These are phyloP conservation scores for Monilinia polystroma DNA, from an alignment of 2,329 filamentous ascomycete genomes.

Conservation along the genomic window DNA sequence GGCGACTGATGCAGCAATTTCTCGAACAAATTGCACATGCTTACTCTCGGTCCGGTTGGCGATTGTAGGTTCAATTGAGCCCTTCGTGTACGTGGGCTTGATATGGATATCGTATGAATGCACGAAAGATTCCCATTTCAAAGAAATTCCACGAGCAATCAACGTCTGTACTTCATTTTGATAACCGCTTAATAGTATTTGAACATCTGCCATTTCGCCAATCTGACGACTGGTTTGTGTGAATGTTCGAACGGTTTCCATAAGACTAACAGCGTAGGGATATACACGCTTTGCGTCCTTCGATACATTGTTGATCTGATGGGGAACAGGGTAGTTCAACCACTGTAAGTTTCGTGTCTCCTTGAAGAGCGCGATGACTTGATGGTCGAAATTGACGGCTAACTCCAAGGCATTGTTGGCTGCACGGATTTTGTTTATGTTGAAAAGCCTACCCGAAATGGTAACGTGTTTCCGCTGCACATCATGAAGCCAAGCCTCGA, in stretches of 20 bases:
- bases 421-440: conserved; percentile 83
- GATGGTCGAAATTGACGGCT: conserved; percentile 92
- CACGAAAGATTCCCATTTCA: conserved; percentile 97
- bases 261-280: conserved; percentile 93
- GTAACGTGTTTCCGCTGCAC: conserved; percentile 85
- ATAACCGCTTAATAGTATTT: conserved; percentile 85
- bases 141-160: conserved; percentile 80
- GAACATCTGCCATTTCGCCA: conserved; percentile 79
- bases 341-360: conserved; percentile 95
- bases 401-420: conserved; percentile 86
- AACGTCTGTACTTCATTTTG: conserved; percentile 84
- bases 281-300: conserved; percentile 99
- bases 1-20: conserved; percentile 85
- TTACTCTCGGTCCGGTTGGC: conserved; percentile 73
- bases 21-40: conserved; percentile 93
- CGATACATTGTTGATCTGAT: conserved; percentile 90
- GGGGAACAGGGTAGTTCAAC: conserved; percentile 92
- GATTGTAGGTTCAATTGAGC: conserved; percentile 57
- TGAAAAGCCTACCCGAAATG: conserved; percentile 89
- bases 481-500: conserved; percentile 92
- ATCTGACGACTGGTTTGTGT: conserved; percentile 86
- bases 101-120: conserved; percentile 93
- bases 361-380: conserved; percentile 97
- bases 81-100: conserved; percentile 59
- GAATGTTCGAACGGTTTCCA: conserved; percentile 96